Percentiles rank a stretch among this genome's conserved stretches.
Conservation (phyloP, 2,329 filamentous ascomycete species). For the Colletotrichum eremochloae region DNA sequence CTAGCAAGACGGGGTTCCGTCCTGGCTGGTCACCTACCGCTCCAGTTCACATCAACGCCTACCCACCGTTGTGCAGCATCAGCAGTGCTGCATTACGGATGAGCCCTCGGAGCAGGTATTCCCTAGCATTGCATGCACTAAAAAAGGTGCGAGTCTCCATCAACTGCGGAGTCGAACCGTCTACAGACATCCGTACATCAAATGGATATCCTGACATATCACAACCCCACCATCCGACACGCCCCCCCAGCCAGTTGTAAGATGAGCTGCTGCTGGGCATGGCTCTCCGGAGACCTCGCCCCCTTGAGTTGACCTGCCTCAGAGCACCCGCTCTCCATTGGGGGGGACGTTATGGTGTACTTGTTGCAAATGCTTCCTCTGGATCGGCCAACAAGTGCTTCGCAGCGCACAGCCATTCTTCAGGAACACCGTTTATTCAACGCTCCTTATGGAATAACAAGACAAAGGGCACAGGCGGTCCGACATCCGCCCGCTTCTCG, state of each 20-base stretch:
- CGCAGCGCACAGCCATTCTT: conserved; percentile 11
- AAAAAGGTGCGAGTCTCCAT: conserved; percentile 36
- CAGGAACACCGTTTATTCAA: conserved; percentile 13
- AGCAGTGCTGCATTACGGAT: conserved; percentile 8
- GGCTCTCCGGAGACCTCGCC: conserved; percentile 10
- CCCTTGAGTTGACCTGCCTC: conserved; percentile 20
- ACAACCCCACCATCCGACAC: conserved; percentile 35
- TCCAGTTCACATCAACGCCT: conserved; percentile 6
- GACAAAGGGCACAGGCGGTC: conserved; percentile 11
- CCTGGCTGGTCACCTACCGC: conserved; percentile 1
- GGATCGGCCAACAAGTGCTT: not conserved
- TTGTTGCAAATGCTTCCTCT: conserved; percentile 13
- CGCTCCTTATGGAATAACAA: not conserved
- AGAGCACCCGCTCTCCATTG: not conserved
- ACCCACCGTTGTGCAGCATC: not conserved
- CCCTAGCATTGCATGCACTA: conserved; percentile 28
- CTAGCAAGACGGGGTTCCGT: conserved; percentile 13
- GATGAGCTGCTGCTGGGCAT: conserved; percentile 27
- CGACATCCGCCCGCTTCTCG: conserved; percentile 23
- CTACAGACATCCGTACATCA: conserved; percentile 9
- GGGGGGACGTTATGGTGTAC: conserved; percentile 5
- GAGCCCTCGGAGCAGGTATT: conserved; percentile 17
- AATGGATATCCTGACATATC: conserved; percentile 39
- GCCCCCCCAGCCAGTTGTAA: conserved; percentile 33
- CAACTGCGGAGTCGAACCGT: conserved; percentile 26